Percentiles rank a stretch among this genome's conserved stretches.
phyloP scores from a whole-genome alignment of 306 rosid species.

The Notholithocarpus densiflorus region DNA sequence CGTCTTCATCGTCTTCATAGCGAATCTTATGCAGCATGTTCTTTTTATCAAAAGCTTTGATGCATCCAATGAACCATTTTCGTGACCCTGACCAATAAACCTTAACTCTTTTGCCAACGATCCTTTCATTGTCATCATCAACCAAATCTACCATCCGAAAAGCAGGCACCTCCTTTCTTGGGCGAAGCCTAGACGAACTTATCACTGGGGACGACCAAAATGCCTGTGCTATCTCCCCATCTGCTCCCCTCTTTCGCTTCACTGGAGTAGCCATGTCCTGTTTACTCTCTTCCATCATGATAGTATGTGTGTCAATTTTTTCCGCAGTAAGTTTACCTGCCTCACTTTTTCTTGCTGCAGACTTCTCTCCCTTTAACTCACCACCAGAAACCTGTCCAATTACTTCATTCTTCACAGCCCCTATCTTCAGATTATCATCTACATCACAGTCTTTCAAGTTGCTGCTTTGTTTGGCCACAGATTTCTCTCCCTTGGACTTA shows the following conservation, averaged over 20 bases:
- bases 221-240: background rate
- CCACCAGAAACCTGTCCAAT: background rate
- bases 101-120: constrained; percentile 7
- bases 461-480: constrained; percentile 4
- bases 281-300: background rate
- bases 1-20: background rate
- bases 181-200: background rate
- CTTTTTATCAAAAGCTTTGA: background rate
- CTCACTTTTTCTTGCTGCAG: background rate
- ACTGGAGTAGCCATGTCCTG: background rate
- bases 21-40: background rate
- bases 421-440: background rate
- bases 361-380: background rate
- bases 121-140: background rate
- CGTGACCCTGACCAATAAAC: constrained; percentile 10
- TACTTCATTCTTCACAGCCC: background rate
- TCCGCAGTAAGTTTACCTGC: background rate
- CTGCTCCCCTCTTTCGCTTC: constrained; percentile 6
- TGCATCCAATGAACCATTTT: constrained; percentile 1
- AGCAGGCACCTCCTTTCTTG: constrained; percentile 5
- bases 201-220: background rate
- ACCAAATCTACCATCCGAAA: constrained; percentile 2
- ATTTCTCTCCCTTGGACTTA: background rate
- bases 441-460: background rate
- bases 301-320: background rate